Conservation (phyloP, 2,329 filamentous ascomycete genomes). For the Corinectria fuckeliana region DNA sequence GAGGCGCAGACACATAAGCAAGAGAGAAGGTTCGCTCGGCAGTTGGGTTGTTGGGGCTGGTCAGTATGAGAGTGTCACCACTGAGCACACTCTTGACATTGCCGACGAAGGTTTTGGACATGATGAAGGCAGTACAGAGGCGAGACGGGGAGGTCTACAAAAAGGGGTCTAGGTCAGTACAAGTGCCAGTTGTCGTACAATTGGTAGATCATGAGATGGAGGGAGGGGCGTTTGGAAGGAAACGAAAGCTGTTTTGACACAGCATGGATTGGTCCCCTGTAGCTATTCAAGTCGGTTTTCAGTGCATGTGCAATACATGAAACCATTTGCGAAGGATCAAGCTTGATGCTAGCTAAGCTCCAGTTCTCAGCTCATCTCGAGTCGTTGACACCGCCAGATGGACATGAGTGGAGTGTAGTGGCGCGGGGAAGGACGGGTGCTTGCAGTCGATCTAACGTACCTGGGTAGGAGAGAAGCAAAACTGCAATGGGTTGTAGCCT, state of each 20-base stretch:
- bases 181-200: neutral
- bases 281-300: neutral
- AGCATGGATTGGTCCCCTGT: neutral
- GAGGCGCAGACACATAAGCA: slow-evolving; percentile 89
- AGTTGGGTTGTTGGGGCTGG: slow-evolving; percentile 79
- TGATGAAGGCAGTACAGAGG: slow-evolving; percentile 41
- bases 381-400: slow-evolving; percentile 29
- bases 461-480: slow-evolving; percentile 19
- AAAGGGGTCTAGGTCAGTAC: slow-evolving; percentile 23
- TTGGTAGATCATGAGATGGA: neutral
- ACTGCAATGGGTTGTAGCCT: slow-evolving; percentile 24
- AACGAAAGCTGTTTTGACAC: neutral
- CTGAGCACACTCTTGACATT: slow-evolving; percentile 94
- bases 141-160: slow-evolving; percentile 29
- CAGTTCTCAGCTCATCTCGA: slow-evolving; percentile 20
- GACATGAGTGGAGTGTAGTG: neutral
- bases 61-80: slow-evolving; percentile 88
- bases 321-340: neutral
- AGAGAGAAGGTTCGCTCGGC: slow-evolving; percentile 88
- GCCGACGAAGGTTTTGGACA: slow-evolving; percentile 65
- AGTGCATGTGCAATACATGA: neutral
- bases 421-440: neutral
- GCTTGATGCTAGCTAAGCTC: slow-evolving; percentile 12
- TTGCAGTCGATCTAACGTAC: slow-evolving; percentile 26
- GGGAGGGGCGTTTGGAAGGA: neutral